Evolutionary conservation across 1,139 yeast species (phyloP).

Genomic region (Kodamaea arcana): DNA sequence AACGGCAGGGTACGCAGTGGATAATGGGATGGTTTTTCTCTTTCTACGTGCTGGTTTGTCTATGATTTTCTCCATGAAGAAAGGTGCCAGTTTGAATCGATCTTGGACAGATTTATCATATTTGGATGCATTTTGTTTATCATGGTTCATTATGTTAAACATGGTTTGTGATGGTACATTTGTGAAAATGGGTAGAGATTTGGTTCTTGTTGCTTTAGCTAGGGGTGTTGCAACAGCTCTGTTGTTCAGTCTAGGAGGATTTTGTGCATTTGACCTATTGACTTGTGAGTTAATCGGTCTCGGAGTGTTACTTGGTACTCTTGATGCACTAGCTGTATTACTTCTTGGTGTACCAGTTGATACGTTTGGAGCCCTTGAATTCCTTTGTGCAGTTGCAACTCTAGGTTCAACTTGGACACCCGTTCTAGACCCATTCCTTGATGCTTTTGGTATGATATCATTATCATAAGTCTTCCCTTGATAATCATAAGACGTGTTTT

Average conservation of each 20-base stretch:
- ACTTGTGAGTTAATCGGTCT: neutral
- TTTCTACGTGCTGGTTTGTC: constrained; percentile 34
- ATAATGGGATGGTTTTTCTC: constrained; percentile 15
- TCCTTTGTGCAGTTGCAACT: neutral
- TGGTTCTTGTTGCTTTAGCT: constrained; percentile 60
- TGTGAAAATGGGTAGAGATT: constrained; percentile 56
- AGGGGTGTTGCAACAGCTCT: constrained; percentile 12
- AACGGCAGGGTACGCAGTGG: constrained; percentile 13
- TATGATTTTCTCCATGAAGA: constrained; percentile 38
- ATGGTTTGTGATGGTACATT: constrained; percentile 39
- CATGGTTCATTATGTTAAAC: constrained; percentile 41
- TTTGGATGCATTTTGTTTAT: constrained; percentile 37
- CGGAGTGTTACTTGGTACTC: too few species aligned
- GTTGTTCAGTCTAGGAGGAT: neutral
- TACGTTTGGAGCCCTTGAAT: too few species aligned
- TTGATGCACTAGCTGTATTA: too few species aligned
- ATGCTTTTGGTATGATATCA: neutral
- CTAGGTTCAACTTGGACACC: neutral
- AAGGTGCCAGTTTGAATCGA: constrained; percentile 47
- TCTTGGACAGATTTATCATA: constrained; percentile 45
- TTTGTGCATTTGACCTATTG: neutral
- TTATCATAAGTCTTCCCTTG: neutral
- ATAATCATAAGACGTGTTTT: neutral
- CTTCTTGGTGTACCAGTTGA: too few species aligned
- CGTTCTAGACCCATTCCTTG: neutral